Conservation (phyloP, 2,329 filamentous ascomycete genomes). For the Chrysoporthe austroafricana region DNA sequence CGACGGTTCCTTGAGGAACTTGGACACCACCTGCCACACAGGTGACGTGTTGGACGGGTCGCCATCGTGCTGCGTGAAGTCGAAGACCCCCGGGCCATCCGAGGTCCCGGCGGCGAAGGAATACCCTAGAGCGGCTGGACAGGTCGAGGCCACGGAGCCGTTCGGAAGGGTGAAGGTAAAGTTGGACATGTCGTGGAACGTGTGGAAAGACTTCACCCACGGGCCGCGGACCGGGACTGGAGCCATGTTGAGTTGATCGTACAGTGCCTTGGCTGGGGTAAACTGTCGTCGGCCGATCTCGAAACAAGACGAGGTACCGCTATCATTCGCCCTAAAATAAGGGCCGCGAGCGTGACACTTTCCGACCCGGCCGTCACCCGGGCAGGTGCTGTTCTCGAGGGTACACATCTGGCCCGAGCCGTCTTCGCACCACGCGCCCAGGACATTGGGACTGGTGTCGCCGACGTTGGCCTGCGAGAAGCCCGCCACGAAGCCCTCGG, state of each 20-base stretch:
- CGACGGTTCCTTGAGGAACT: slow-evolving; percentile 71
- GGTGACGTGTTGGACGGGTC: slow-evolving; percentile 68
- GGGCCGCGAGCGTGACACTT: slow-evolving; percentile 77
- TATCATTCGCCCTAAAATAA: slow-evolving; percentile 67
- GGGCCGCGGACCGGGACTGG: slow-evolving; percentile 61
- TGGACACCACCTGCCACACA: slow-evolving; percentile 78
- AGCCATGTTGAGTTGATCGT: slow-evolving; percentile 55
- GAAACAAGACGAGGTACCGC: slow-evolving; percentile 73
- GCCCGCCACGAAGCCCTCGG: slow-evolving; percentile 78
- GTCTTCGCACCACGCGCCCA: slow-evolving; percentile 89
- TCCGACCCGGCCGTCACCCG: slow-evolving; percentile 65
- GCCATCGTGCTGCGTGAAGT: slow-evolving; percentile 87
- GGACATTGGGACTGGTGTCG: slow-evolving; percentile 86
- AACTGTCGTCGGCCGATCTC: slow-evolving; percentile 78
- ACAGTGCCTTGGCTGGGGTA: slow-evolving; percentile 44
- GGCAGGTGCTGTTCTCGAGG: slow-evolving; percentile 82
- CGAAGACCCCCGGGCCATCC: slow-evolving; percentile 87
- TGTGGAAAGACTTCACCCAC: slow-evolving; percentile 80
- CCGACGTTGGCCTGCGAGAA: slow-evolving; percentile 93
- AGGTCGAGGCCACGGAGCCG: slow-evolving; percentile 72
- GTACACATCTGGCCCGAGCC: slow-evolving; percentile 73
- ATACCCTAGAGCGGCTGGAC: slow-evolving; percentile 85
- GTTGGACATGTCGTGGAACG: slow-evolving; percentile 79
- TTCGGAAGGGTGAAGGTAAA: slow-evolving; percentile 77
- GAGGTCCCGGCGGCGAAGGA: slow-evolving; percentile 92